phyloP scores from a whole-genome alignment of 148 eudicot genomes.

The Chenopodium berlandieri region DNA sequence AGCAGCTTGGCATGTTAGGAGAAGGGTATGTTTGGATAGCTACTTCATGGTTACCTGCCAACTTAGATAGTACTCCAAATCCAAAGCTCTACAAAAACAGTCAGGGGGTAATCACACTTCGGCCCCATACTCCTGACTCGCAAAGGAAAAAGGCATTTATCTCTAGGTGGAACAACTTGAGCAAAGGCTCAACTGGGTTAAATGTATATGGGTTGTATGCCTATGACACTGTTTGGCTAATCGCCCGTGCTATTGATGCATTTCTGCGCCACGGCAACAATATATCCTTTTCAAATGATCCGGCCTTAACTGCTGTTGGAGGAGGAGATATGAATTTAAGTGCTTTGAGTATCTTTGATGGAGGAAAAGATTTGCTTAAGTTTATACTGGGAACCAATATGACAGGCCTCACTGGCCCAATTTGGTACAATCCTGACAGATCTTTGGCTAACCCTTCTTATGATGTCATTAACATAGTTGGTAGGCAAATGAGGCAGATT shows the following conservation, averaged over 20 bases:
- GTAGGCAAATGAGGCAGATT: conserved; percentile 25
- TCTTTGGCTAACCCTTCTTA: conserved; percentile 36
- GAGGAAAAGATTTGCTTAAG: conserved; percentile 41
- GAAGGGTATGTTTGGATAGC: conserved; percentile 82
- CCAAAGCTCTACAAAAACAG: conserved; percentile 10
- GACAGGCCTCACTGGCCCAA: conserved; percentile 44
- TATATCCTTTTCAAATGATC: conserved; percentile 50
- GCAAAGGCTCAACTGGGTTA: conserved; percentile 46
- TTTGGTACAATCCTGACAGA: conserved; percentile 31
- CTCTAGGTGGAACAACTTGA: conserved; percentile 37
- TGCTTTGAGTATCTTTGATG: conserved; percentile 51
- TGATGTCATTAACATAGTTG: conserved; percentile 47
- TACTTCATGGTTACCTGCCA: conserved; percentile 63
- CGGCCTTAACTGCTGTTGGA: conserved; percentile 29
- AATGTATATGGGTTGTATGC: conserved; percentile 54
- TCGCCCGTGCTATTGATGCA: conserved; percentile 46
- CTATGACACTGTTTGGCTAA: conserved; percentile 65
- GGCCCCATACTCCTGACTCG: conserved; percentile 56
- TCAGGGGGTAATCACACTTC: conserved; percentile 61
- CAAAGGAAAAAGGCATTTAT: conserved; percentile 38
- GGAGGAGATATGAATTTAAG: conserved; percentile 44
- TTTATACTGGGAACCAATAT: conserved; percentile 35
- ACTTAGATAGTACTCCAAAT: conserved; percentile 44
- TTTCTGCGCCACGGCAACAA: conserved; percentile 44
- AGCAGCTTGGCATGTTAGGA: conserved; percentile 61